phyloP scores from a whole-genome alignment of 192 early-diverging fungal species.

The Spizellomyces sp. region DNA sequence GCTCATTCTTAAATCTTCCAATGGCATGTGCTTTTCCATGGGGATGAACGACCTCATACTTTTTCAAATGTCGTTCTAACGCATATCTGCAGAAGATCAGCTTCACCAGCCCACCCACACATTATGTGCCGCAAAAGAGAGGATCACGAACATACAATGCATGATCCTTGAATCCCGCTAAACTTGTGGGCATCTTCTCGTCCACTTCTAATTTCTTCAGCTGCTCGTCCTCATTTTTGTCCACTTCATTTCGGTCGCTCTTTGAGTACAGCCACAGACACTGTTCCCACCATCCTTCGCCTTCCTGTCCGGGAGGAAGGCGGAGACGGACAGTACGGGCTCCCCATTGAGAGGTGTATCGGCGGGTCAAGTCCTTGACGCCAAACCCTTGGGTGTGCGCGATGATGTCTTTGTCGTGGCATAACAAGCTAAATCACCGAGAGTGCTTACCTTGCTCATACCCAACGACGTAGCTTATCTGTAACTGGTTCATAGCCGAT shows the following conservation, averaged over 20 bases:
- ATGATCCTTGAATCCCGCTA: conserved; percentile 81
- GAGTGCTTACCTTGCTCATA: conserved; percentile 47
- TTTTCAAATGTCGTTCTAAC: conserved; percentile 80
- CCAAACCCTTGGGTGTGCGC: conserved; percentile 26
- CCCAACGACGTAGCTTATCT: conserved; percentile 67
- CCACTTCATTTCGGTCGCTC: conserved; percentile 32
- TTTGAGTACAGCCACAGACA: conserved; percentile 42
- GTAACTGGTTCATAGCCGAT: conserved; percentile 41
- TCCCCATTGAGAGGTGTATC: conserved; percentile 61
- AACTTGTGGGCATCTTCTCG: conserved; percentile 76
- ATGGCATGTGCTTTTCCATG: conserved; percentile 57
- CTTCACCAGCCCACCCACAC: background rate
- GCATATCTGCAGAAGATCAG: conserved; percentile 58
- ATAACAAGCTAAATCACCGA: background rate
- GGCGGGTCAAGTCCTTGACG: conserved; percentile 69
- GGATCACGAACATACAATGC: conserved; percentile 55
- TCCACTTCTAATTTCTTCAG: conserved; percentile 43
- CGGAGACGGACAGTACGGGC: conserved; percentile 38
- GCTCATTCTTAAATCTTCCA: conserved; percentile 74
- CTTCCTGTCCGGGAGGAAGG: conserved; percentile 15
- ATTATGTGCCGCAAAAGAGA: background rate
- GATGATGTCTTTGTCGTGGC: background rate
- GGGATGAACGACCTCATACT: conserved; percentile 79
- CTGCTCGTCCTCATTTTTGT: conserved; percentile 52
- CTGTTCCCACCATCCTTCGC: conserved; percentile 44